Evolutionary conservation across 305 asterid genomes (phyloP), one percentile per base, ranked within the genome.

Genomic region (Salvia sclarea): DNA sequence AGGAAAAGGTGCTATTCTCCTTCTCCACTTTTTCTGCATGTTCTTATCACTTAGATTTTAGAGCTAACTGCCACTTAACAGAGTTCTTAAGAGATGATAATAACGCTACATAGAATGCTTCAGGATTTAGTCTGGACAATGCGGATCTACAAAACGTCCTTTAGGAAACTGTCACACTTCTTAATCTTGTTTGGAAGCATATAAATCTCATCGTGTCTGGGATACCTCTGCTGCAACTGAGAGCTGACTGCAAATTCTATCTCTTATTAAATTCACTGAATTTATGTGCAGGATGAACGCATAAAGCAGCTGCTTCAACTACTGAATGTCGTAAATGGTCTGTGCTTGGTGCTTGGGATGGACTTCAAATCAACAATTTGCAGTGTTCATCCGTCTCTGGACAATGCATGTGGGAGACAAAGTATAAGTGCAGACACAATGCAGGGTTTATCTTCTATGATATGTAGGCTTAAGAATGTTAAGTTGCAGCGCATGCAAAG

Each of bases 291-390:
- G 97, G 72, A 74, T 63, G 88, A 79, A 72, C 97, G 94, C 52
- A 66, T 84, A 81, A 83, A 85, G 82, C 85, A 81, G 76, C 86
- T 90, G 72, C 73, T 64, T 52, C 78, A 77, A 61, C 87, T 78
- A 67, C 69, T 90, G 79, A 81, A 80, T 59, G 44, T 73, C 47
- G 78, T 90, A 49, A 82, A 85, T 24, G 73, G 76, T 21, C 82
- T 90, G 58, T 93, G 92, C 72, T n/a, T 72, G 80, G 95, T 88
- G 77, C 95, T 90, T 64, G 92, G 96, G 44, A 73, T 82, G 84
- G 96, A 91, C 66, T 87, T 76, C 83, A 88, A 78, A 65, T 79
- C 64, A 70, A 81, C 80, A 54, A 70, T 78, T 71, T 50, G 71
- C 17, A 79, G 81, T 63, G 82, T 90, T 72, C 91, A 92, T 77